These are phyloP conservation scores for Penicillium sp. DNA, from an alignment of 2,329 filamentous ascomycete genomes.

Conservation along the genomic window DNA sequence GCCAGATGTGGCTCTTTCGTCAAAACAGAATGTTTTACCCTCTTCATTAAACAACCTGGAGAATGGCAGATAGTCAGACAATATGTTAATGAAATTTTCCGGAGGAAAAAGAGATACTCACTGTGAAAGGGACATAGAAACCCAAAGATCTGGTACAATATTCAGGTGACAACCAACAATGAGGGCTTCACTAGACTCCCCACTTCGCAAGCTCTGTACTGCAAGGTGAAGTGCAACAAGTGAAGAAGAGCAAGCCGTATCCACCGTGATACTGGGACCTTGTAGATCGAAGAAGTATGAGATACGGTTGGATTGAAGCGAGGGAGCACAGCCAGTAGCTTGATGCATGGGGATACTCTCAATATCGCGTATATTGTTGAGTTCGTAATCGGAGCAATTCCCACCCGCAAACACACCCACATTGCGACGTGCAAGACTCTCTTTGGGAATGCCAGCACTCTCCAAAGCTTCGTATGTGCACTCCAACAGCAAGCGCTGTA, in stretches of 20 bases:
- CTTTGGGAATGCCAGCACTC: conserved; percentile 30
- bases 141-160: conserved; percentile 27
- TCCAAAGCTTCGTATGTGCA: conserved; percentile 30
- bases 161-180: conserved; percentile 28
- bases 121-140: conserved; percentile 30
- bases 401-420: conserved; percentile 26
- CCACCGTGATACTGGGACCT: conserved; percentile 30
- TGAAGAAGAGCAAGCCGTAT: conserved; percentile 32
- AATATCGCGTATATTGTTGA: conserved; percentile 24
- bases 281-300: conserved; percentile 31
- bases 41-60: conserved; percentile 27
- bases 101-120: conserved; percentile 6
- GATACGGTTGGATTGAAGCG: conserved; percentile 29
- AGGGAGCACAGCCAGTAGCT: conserved; percentile 23
- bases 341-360: conserved; percentile 23
- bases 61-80: background rate
- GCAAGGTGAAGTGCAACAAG: conserved; percentile 31
- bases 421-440: conserved; percentile 22
- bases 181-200: conserved; percentile 26
- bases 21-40: conserved; percentile 30
- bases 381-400: conserved; percentile 26
- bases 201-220: conserved; percentile 25
- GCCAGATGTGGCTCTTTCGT: conserved; percentile 29
- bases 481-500: conserved; percentile 28
- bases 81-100: background rate